Conservation (phyloP, 2,329 filamentous ascomycete genomes). For the Pestalotiopsis fici region DNA sequence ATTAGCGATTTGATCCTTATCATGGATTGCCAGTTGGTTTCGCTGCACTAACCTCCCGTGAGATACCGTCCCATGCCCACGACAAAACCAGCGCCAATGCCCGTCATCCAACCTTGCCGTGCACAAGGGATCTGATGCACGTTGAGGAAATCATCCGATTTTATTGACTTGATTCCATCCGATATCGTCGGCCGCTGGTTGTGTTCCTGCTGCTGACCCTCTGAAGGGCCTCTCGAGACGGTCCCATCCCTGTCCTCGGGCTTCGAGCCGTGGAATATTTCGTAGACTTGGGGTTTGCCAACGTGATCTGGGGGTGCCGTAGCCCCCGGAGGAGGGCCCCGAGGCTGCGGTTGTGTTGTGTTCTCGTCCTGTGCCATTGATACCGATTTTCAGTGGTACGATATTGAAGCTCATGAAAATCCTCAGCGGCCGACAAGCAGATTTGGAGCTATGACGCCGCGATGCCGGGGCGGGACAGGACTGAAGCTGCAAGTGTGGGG, state of each 20-base stretch:
- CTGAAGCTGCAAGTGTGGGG: neutral
- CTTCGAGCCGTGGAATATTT: slow-evolving; percentile 34
- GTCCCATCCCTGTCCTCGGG: slow-evolving; percentile 13
- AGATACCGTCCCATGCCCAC: slow-evolving; percentile 75
- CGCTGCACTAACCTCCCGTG: slow-evolving; percentile 63
- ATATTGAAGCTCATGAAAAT: neutral
- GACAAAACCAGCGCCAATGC: slow-evolving; percentile 78
- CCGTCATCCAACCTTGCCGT: slow-evolving; percentile 78
- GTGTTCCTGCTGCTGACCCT: slow-evolving; percentile 13
- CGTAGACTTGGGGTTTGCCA: slow-evolving; percentile 37
- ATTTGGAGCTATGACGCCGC: slow-evolving; percentile 11
- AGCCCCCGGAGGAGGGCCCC: slow-evolving; percentile 33
- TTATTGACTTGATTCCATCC: slow-evolving; percentile 69
- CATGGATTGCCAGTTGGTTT: neutral
- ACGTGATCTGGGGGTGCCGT: slow-evolving; percentile 34
- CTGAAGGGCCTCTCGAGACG: neutral
- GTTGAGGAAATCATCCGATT: slow-evolving; percentile 67
- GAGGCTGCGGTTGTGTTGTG: slow-evolving; percentile 22
- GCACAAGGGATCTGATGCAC: slow-evolving; percentile 83
- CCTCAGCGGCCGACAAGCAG: neutral
- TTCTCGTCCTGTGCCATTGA: slow-evolving; percentile 33
- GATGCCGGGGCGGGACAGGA: neutral
- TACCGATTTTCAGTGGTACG: slow-evolving; percentile 16
- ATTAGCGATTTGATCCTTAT: neutral
- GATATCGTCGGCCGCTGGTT: slow-evolving; percentile 46